A percentile compares a stretch with the other conserved stretches of the same genome.
Evolutionary conservation across 106 monocot genomes (phyloP).

Genomic region (Dioscorea alata): DNA sequence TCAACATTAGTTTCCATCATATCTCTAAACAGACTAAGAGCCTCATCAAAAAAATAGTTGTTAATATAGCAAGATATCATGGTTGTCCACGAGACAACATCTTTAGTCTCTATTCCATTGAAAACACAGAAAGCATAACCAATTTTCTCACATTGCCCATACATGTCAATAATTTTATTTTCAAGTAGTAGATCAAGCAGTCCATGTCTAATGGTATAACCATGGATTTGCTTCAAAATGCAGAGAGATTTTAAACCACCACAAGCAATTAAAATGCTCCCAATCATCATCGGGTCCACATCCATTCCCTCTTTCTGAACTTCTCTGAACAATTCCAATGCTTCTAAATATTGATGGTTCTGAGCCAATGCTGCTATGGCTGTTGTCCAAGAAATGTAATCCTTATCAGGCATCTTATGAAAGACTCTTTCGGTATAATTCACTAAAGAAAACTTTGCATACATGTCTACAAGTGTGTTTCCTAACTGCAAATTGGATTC

Average conservation of each 20-base stretch:
- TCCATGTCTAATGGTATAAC: conserved; percentile 35
- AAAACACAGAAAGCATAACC: conserved; percentile 35
- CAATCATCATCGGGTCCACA: conserved; percentile 61
- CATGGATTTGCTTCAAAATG: conserved; percentile 53
- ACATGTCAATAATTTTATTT: conserved; percentile 56
- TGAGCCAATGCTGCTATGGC: conserved; percentile 48
- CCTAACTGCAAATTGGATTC: conserved; percentile 58
- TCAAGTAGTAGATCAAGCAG: conserved; percentile 50
- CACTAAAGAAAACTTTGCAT: conserved; percentile 36
- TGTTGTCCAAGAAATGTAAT: conserved; percentile 61
- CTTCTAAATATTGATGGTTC: conserved; percentile 27
- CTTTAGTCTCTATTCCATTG: conserved; percentile 32
- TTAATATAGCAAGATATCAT: conserved; percentile 54
- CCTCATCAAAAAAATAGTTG: conserved; percentile 33
- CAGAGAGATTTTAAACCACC: conserved; percentile 27
- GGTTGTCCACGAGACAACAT: conserved; percentile 70
- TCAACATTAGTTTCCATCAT: conserved; percentile 31
- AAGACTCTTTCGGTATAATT: conserved; percentile 42
- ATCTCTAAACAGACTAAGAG: conserved; percentile 34
- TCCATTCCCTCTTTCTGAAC: conserved; percentile 29
- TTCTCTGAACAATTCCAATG: conserved; percentile 41
- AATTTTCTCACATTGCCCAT: conserved; percentile 52
- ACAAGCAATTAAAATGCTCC: conserved; percentile 44
- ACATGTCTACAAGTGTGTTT: conserved; percentile 81
- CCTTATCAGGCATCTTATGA: conserved; percentile 37